phyloP scores from a whole-genome alignment of 805 yeast species.

The Teunomyces tritomae region DNA sequence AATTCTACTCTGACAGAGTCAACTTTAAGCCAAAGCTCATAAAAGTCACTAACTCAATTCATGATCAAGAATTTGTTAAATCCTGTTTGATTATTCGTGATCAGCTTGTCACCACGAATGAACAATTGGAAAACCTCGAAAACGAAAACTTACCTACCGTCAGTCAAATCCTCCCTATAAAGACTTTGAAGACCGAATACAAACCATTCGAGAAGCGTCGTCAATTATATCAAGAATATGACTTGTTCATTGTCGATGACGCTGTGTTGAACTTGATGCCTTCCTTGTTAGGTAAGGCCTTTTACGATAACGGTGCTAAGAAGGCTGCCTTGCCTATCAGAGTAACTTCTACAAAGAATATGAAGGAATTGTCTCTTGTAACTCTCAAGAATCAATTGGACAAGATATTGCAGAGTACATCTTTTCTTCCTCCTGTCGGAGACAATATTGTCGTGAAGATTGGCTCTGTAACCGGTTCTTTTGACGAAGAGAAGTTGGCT shows the following conservation, averaged over 20 bases:
- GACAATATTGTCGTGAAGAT: constrained; percentile 61
- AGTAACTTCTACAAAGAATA: constrained; percentile 30
- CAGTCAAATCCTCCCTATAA: constrained; percentile 60
- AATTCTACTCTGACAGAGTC: constrained; percentile 58
- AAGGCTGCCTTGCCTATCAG: constrained; percentile 70
- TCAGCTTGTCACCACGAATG: constrained; percentile 42
- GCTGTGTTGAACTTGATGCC: constrained; percentile 79
- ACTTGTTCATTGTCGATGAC: constrained; percentile 82
- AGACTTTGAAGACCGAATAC: constrained; percentile 77
- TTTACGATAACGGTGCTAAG: constrained; percentile 47
- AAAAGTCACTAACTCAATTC: constrained; percentile 46
- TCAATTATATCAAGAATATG: constrained; percentile 63
- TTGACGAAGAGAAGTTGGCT: constrained; percentile 48
- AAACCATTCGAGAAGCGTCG: constrained; percentile 88
- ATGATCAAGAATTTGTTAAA: constrained; percentile 35
- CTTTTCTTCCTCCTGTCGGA: constrained; percentile 70
- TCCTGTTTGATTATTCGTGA: constrained; percentile 74
- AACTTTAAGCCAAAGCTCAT: constrained; percentile 56
- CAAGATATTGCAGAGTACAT: constrained; percentile 56
- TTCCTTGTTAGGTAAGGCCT: constrained; percentile 74
- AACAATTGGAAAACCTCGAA: constrained; percentile 46
- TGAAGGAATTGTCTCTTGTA: constrained; percentile 44
- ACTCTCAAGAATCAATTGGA: constrained; percentile 59
- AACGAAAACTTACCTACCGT: constrained; percentile 45
- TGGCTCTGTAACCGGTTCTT: constrained; percentile 48